These are phyloP conservation scores for Seiridium unicorne DNA, from an alignment of 2,329 filamentous ascomycete species.

Conservation along the genomic window DNA sequence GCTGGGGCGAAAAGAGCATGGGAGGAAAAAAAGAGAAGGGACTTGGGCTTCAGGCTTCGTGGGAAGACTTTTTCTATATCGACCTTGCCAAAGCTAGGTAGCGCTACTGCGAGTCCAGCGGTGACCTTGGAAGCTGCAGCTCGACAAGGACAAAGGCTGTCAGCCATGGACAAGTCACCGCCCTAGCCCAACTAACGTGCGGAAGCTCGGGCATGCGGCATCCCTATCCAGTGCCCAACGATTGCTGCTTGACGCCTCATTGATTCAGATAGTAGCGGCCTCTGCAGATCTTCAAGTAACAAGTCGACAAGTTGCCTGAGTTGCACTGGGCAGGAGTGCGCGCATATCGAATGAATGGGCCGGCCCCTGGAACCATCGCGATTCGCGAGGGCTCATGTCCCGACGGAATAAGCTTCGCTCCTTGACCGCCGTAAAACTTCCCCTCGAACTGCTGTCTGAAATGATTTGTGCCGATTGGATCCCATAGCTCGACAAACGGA, in stretches of 20 bases:
- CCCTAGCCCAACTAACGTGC: background rate
- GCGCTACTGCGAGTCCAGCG: constrained; percentile 7
- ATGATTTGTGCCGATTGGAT: background rate
- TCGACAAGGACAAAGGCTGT: constrained; percentile 2
- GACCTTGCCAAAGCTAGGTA: background rate
- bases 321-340: no score
- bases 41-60: background rate
- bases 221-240: background rate
- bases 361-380: no score
- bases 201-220: constrained; percentile 1
- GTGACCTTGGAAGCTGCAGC: constrained; percentile 8
- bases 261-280: background rate
- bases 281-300: background rate
- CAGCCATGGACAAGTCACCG: constrained; percentile 8
- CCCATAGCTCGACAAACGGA: background rate
- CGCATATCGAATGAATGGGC: no score
- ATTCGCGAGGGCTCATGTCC: no score
- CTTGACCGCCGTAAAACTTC: background rate
- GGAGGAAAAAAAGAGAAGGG: background rate
- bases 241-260: background rate
- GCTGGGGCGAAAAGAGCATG: background rate
- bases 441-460: background rate
- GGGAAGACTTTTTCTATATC: background rate
- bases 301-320: no score
- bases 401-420: background rate